These are phyloP conservation scores for Casuarina equisetifolia DNA, from an alignment of 306 rosid genomes.

Conservation along the genomic window DNA sequence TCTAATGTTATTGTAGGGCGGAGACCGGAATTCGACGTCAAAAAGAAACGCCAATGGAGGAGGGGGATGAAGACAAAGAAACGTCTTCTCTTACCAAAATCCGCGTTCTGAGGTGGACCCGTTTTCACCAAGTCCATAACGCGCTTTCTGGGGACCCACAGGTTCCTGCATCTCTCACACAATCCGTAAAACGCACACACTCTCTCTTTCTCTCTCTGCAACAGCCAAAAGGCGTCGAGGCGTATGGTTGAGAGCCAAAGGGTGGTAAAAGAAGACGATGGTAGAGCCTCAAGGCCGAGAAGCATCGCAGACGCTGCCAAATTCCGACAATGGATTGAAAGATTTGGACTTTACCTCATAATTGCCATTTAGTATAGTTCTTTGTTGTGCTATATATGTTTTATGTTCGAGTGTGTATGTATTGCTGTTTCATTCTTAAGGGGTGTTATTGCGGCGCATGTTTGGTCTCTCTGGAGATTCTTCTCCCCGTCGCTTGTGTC, in stretches of 20 bases:
- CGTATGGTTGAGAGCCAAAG: neutral
- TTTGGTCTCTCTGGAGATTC: slow-evolving; percentile 16
- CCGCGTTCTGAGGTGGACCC: slow-evolving; percentile 7
- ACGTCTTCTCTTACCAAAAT: neutral
- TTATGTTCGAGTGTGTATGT: neutral
- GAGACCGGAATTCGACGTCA: too few relatives aligned
- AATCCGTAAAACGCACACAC: neutral
- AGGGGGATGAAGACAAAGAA: too few relatives aligned
- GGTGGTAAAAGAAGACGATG: neutral
- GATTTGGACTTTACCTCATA: slow-evolving; percentile 19
- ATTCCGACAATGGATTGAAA: slow-evolving; percentile 1
- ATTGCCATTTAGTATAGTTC: neutral
- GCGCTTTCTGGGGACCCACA: slow-evolving; percentile 38
- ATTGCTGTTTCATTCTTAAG: slow-evolving; percentile 3
- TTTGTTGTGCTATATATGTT: neutral
- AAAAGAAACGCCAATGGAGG: too few relatives aligned
- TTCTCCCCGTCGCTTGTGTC: slow-evolving; percentile 16
- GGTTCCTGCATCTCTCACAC: neutral
- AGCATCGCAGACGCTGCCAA: slow-evolving; percentile 42
- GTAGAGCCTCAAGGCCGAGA: slow-evolving; percentile 23
- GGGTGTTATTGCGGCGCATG: slow-evolving; percentile 28
- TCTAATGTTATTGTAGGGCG: too few relatives aligned
- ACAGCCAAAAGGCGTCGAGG: neutral
- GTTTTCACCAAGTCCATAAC: slow-evolving; percentile 13
- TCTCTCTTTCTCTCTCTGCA: neutral